Conservation (phyloP, 2,329 filamentous ascomycete genomes). For the Trematosphaeria pertusa region DNA sequence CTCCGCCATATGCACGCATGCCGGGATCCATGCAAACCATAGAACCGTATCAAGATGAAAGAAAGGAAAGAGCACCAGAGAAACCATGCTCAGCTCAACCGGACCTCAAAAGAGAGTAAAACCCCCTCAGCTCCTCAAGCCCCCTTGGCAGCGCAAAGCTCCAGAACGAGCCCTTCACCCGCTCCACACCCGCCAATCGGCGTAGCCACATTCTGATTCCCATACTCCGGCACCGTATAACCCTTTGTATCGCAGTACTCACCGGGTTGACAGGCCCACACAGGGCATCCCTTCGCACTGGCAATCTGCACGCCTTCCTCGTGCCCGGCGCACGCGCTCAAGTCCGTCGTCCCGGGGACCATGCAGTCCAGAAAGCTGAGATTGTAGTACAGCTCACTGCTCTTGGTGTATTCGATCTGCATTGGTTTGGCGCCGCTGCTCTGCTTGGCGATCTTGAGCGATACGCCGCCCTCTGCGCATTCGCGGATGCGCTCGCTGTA, state of each 20-base stretch:
- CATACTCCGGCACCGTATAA: conserved; percentile 13
- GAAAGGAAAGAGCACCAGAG: not conserved
- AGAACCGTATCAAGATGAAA: not conserved
- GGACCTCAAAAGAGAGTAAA: not conserved
- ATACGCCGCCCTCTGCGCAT: conserved; percentile 2
- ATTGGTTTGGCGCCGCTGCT: not conserved
- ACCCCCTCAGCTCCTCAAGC: not conserved
- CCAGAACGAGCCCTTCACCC: not conserved
- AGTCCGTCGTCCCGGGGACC: conserved; percentile 1
- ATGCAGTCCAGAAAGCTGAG: conserved; percentile 17
- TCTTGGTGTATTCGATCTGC: conserved; percentile 7
- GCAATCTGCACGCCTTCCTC: conserved; percentile 12
- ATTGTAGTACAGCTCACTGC: conserved; percentile 7
- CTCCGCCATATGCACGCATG: not conserved
- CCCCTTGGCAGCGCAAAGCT: not conserved
- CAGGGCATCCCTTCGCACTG: conserved; percentile 7
- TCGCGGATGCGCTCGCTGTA: conserved; percentile 10
- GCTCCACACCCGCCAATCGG: not conserved
- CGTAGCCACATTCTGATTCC: not conserved
- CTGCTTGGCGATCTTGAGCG: conserved; percentile 6
- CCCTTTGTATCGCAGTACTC: conserved; percentile 13
- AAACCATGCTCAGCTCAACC: not conserved
- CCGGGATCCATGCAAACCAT: not conserved
- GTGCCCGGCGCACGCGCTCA: conserved; percentile 11
- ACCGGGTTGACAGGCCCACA: conserved; percentile 10